These are phyloP conservation scores for Chlorella vulgaris DNA, from an alignment of 139 green algal genomes.

Conservation along the genomic window DNA sequence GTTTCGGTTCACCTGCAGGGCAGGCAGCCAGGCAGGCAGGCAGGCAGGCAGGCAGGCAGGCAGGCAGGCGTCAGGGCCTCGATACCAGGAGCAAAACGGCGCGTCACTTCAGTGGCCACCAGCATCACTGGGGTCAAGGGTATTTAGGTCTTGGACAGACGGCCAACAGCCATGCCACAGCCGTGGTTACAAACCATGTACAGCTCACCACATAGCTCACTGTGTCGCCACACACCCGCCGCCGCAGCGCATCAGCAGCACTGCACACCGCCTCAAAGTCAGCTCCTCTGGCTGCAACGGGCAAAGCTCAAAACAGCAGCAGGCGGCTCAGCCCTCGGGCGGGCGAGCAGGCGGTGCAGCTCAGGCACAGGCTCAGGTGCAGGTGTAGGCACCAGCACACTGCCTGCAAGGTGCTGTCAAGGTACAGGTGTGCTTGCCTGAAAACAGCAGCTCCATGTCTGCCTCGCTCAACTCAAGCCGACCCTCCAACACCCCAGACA, in stretches of 20 bases:
- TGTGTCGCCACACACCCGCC: conserved; percentile 60
- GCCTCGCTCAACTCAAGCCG: conserved; percentile 40
- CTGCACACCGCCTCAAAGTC: conserved; percentile 66
- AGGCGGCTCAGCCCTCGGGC: background rate
- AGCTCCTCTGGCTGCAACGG: conserved; percentile 52
- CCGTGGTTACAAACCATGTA: background rate
- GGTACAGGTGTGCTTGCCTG: background rate
- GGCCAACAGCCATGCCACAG: background rate
- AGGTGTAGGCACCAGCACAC: no score
- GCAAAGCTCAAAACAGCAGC: background rate
- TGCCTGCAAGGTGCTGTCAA: no score
- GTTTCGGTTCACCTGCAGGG: conserved; percentile 69
- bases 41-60: no score
- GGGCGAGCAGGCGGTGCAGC: background rate
- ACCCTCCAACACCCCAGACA: conserved; percentile 34
- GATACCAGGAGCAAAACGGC: no score
- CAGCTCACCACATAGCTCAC: conserved; percentile 78
- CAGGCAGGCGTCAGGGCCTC: no score
- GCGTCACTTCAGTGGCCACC: no score
- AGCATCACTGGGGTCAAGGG: no score
- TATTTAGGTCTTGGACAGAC: no score
- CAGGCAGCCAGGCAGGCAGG: no score
- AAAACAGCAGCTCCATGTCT: conserved; percentile 70
- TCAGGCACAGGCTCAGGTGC: background rate
- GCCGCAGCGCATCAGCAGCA: conserved; percentile 70